Evolutionary conservation across 345 rosid species (phyloP).

Genomic region (Lumnitzera littorea): DNA sequence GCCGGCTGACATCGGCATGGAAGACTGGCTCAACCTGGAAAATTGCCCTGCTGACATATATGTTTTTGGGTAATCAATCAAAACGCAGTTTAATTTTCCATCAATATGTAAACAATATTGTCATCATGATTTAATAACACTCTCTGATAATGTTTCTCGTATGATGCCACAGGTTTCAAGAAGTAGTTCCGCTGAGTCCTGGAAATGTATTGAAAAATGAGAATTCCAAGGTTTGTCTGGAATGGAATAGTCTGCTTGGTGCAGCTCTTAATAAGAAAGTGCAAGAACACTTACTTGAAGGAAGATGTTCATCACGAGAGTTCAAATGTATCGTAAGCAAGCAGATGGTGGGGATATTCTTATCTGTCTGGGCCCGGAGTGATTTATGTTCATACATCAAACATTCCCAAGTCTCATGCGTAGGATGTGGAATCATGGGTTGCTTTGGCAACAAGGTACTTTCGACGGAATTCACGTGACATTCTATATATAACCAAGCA

Average conservation of each 20-base stretch:
- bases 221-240: constrained; percentile 11
- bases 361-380: constrained; percentile 15
- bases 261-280: constrained; percentile 13
- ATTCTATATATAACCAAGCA: too few relatives aligned
- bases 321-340: constrained; percentile 16
- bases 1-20: constrained; percentile 16
- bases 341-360: constrained; percentile 23
- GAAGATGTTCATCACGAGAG: background rate
- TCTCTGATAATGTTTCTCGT: background rate
- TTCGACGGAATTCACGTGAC: background rate
- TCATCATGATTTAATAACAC: too few relatives aligned
- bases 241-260: constrained; percentile 25
- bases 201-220: constrained; percentile 26
- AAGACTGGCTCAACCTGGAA: constrained; percentile 20
- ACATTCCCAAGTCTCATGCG: constrained; percentile 11
- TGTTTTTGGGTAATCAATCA: constrained; percentile 24
- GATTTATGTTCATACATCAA: constrained; percentile 4
- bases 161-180: constrained; percentile 28
- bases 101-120: background rate
- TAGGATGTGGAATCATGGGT: constrained; percentile 24
- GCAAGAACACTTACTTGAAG: background rate
- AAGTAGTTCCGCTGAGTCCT: constrained; percentile 34
- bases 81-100: background rate
- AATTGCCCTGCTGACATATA: constrained; percentile 21
- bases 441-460: constrained; percentile 24